Conservation (phyloP, 805 yeast genomes). For the Candida nemodendra region DNA sequence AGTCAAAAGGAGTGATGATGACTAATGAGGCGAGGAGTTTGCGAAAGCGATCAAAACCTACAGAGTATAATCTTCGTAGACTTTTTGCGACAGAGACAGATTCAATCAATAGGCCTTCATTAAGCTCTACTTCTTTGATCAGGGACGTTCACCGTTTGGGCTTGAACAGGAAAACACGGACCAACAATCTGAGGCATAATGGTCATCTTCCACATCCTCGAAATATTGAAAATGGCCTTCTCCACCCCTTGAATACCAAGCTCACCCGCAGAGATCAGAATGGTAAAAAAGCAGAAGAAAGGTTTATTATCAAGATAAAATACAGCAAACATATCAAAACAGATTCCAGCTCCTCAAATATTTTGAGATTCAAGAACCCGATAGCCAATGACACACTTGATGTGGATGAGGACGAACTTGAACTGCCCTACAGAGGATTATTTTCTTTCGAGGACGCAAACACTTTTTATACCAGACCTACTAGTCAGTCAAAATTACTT, state of each 20-base stretch:
- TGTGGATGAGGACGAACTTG: conserved; percentile 41
- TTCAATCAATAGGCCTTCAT: conserved; percentile 2
- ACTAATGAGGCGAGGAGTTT: conserved; percentile 12
- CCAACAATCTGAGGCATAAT: neutral
- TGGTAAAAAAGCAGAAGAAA: neutral
- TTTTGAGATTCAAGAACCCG: conserved; percentile 14
- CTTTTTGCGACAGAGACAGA: conserved; percentile 1
- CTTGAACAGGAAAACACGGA: neutral
- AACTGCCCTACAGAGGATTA: conserved; percentile 68
- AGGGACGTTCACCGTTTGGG: neutral
- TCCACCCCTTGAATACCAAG: neutral
- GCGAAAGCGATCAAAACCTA: conserved; percentile 16
- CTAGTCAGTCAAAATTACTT: conserved; percentile 22
- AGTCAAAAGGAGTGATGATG: neutral
- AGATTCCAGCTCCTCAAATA: conserved; percentile 6
- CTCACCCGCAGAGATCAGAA: conserved; percentile 2
- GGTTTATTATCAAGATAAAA: conserved; percentile 9
- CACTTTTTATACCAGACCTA: conserved; percentile 63
- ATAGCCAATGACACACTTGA: conserved; percentile 14
- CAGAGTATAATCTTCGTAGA: conserved; percentile 16
- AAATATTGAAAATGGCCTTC: neutral
- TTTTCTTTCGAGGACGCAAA: conserved; percentile 56
- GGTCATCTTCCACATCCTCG: neutral
- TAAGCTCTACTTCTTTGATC: neutral
- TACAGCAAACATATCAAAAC: conserved; percentile 2